phyloP scores from a whole-genome alignment of 1,284 basidiomycete species.

The Ceratobasidium sp. region DNA sequence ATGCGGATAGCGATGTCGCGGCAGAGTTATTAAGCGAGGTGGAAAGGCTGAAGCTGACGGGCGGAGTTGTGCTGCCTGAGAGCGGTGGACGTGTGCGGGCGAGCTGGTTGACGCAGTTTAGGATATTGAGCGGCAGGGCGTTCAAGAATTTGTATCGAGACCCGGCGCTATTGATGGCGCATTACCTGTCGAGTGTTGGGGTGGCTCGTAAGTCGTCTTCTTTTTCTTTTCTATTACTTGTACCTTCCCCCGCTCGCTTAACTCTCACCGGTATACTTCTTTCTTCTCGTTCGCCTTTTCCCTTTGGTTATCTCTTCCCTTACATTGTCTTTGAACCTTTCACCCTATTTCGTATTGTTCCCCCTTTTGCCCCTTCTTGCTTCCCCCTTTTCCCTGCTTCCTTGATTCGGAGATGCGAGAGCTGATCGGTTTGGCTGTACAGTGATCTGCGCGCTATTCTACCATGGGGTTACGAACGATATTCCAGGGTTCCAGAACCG shows the following conservation, averaged over 20 bases:
- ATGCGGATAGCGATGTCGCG: slow-evolving; percentile 76
- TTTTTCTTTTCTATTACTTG: neutral
- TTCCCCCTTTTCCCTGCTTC: slow-evolving; percentile 13
- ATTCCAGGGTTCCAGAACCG: slow-evolving; percentile 95
- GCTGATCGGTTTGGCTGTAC: neutral
- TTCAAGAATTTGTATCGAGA: slow-evolving; percentile 99
- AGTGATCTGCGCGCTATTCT: slow-evolving; percentile 52
- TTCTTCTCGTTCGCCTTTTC: too few species aligned
- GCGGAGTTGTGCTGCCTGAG: slow-evolving; percentile 60
- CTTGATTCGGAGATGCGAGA: slow-evolving; percentile 21
- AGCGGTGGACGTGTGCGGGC: slow-evolving; percentile 83
- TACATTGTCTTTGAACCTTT: slow-evolving; percentile 67
- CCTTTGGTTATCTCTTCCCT: too few species aligned
- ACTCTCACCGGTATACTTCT: too few species aligned
- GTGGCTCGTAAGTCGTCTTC: slow-evolving; percentile 75
- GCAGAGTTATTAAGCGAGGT: slow-evolving; percentile 75
- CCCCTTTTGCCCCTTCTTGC: slow-evolving; percentile 48
- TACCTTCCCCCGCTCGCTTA: neutral
- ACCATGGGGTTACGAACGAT: slow-evolving; percentile 73
- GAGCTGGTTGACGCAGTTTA: slow-evolving; percentile 89
- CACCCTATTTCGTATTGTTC: slow-evolving; percentile 61
- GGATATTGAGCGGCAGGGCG: slow-evolving; percentile 92
- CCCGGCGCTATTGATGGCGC: slow-evolving; percentile 89
- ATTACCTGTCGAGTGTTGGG: slow-evolving; percentile 87
- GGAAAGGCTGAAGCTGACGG: slow-evolving; percentile 58